phyloP scores from a whole-genome alignment of 345 rosid genomes.

The Cardiospermum halicacabum region DNA sequence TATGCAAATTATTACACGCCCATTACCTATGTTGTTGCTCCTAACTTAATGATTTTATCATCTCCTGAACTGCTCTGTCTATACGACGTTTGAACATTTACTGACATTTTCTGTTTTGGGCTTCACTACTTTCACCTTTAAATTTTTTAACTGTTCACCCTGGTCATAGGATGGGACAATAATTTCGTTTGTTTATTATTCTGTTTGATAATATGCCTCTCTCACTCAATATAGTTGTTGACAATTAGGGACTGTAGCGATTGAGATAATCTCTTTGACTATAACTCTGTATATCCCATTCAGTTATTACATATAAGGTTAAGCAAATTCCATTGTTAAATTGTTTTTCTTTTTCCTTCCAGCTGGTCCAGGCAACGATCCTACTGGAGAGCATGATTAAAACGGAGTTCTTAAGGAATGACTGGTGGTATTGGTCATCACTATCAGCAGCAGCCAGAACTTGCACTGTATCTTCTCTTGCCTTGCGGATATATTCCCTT shows the following conservation, averaged over 20 bases:
- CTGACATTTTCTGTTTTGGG: neutral
- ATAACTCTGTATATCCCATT: too few relatives aligned
- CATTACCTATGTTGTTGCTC: neutral
- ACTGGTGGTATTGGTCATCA: constrained; percentile 99
- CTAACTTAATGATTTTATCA: neutral
- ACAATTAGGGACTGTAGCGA: neutral
- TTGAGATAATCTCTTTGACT: neutral
- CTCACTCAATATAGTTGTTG: too few relatives aligned
- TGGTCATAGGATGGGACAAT: neutral
- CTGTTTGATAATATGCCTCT: too few relatives aligned
- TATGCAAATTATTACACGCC: too few relatives aligned
- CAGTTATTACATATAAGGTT: too few relatives aligned
- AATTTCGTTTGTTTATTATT: neutral
- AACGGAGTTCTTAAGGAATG: constrained; percentile 70
- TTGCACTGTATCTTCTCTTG: constrained; percentile 71
- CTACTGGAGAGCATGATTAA: constrained; percentile 86
- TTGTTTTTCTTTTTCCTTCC: constrained; percentile 15
- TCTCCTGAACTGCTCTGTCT: neutral
- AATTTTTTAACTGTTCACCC: neutral
- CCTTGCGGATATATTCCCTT: constrained; percentile 74
- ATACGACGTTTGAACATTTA: neutral
- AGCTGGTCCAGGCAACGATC: constrained; percentile 90
- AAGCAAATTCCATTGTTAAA: neutral
- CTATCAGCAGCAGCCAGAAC: constrained; percentile 85
- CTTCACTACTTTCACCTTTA: neutral